A percentile compares a stretch with the other conserved stretches of the same genome.
Evolutionary conservation across 768 basidiomycete species (phyloP).

Genomic region (Lentinus tigrinus): DNA sequence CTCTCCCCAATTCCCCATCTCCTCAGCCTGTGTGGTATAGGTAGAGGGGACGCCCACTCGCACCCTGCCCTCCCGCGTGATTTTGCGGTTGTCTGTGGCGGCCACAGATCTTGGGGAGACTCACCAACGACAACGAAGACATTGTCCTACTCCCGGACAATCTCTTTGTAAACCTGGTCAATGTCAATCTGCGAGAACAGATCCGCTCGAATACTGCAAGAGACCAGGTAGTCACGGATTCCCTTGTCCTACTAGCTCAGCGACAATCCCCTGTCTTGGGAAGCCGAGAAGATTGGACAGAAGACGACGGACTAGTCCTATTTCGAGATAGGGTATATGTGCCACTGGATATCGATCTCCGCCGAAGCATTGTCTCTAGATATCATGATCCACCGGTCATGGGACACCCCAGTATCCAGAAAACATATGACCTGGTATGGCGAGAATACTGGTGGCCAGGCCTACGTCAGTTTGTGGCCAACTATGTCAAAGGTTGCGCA

Average conservation of each 20-base stretch:
- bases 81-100: too few species aligned
- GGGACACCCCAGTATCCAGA: conserved; percentile 28
- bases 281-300: conserved; percentile 12
- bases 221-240: background rate
- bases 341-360: background rate
- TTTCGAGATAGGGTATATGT: background rate
- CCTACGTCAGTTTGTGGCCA: conserved; percentile 16
- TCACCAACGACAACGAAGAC: conserved; percentile 4
- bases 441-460: conserved; percentile 31
- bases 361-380: background rate
- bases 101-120: too few species aligned
- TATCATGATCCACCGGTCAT: conserved; percentile 24
- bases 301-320: conserved; percentile 27
- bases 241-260: conserved; percentile 33
- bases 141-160: background rate
- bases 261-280: too few species aligned
- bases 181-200: background rate
- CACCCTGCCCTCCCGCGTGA: too few species aligned
- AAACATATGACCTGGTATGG: conserved; percentile 21
- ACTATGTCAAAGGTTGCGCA: conserved; percentile 28
- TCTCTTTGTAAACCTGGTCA: background rate
- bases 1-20: too few species aligned
- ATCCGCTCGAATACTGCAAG: background rate
- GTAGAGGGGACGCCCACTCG: too few species aligned
- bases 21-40: too few species aligned